phyloP scores from a whole-genome alignment of 169 alveolate genomes.

The Plasmodium ovale region DNA sequence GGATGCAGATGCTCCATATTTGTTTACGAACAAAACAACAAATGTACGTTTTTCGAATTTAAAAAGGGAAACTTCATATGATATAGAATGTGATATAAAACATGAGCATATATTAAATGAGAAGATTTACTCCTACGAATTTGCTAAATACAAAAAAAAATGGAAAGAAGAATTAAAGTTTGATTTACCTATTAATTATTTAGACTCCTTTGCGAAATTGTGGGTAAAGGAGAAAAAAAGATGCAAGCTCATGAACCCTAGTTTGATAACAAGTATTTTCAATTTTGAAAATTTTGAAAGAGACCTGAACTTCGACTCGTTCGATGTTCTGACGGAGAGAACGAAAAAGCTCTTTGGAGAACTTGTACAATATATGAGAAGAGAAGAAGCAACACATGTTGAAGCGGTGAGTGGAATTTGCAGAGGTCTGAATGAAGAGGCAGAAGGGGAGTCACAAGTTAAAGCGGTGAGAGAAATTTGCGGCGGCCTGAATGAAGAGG shows the following conservation, averaged over 20 bases:
- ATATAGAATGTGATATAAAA: conserved; percentile 68
- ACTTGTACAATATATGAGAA: conserved; percentile 25
- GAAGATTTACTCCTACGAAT: conserved; percentile 32
- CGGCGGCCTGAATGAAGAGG: too few species aligned
- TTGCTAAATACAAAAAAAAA: conserved; percentile 39
- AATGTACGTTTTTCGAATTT: conserved; percentile 51
- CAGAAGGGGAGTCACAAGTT: too few species aligned
- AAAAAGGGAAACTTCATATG: conserved; percentile 59
- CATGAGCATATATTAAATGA: conserved; percentile 48
- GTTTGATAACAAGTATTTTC: conserved; percentile 17
- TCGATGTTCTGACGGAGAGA: conserved; percentile 57
- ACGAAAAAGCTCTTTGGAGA: conserved; percentile 21
- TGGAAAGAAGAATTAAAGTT: conserved; percentile 58
- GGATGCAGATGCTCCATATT: conserved; percentile 24
- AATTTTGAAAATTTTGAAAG: conserved; percentile 37
- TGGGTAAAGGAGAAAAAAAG: conserved; percentile 69
- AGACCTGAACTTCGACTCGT: conserved; percentile 20
- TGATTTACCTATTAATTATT: conserved; percentile 50
- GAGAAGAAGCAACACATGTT: background rate
- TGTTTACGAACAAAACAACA: conserved; percentile 51
- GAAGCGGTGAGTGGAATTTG: too few species aligned
- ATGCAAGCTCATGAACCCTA: conserved; percentile 22
- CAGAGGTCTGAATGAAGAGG: too few species aligned
- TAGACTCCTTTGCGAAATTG: conserved; percentile 60
- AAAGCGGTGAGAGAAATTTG: too few species aligned